Conservation (phyloP, 2,329 filamentous ascomycete genomes). For the Coleophoma crateriformis region DNA sequence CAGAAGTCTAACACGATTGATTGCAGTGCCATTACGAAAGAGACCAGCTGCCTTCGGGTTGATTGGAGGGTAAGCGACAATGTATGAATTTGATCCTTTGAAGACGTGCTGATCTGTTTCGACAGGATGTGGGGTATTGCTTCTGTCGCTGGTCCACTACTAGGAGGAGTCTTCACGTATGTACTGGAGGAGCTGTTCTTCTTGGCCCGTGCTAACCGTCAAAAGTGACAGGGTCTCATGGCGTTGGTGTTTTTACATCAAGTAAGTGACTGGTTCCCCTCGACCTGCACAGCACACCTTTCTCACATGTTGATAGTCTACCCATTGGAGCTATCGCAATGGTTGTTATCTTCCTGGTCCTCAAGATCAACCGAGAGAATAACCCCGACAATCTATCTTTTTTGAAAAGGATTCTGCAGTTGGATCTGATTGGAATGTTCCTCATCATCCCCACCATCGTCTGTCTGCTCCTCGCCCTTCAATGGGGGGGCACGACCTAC, state of each 20-base stretch:
- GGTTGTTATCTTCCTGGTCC: slow-evolving; percentile 29
- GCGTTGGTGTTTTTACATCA: slow-evolving; percentile 27
- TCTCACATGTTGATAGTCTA: slow-evolving; percentile 7
- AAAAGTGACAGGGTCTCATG: slow-evolving; percentile 17
- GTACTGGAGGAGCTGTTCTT: neutral
- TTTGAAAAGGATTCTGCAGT: slow-evolving; percentile 16
- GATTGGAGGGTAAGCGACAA: neutral
- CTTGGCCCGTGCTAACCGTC: neutral
- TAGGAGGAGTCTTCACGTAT: slow-evolving; percentile 25
- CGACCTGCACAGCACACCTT: slow-evolving; percentile 9
- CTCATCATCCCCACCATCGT: slow-evolving; percentile 30
- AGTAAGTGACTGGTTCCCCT: slow-evolving; percentile 10
- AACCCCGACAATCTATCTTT: slow-evolving; percentile 17
- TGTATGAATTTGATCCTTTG: neutral
- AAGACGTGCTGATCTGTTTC: slow-evolving; percentile 7
- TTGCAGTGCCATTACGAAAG: slow-evolving; percentile 10
- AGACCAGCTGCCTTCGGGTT: slow-evolving; percentile 4
- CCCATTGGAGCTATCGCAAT: slow-evolving; percentile 28
- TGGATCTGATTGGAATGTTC: slow-evolving; percentile 29
- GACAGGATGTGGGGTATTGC: slow-evolving; percentile 13
- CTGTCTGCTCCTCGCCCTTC: slow-evolving; percentile 31
- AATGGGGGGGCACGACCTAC: slow-evolving; percentile 32
- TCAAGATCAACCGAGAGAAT: slow-evolving; percentile 31
- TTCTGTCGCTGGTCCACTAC: slow-evolving; percentile 20
- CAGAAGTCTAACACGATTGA: no score